Percentiles rank a stretch among this genome's conserved stretches.
phyloP scores from a whole-genome alignment of 331 rosid genomes.

The Erythrophleum ivorense region DNA sequence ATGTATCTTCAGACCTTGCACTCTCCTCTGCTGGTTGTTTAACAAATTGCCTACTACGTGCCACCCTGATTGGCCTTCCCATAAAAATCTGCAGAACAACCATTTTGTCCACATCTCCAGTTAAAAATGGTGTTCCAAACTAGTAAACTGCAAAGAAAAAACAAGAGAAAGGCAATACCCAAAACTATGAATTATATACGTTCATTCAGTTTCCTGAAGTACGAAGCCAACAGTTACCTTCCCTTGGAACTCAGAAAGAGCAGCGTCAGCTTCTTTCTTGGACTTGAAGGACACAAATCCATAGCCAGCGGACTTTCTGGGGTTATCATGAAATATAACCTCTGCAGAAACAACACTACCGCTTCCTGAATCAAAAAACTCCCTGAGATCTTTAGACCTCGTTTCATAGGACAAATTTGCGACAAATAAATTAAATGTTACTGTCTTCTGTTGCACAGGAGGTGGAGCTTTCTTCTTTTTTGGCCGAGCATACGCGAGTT shows the following conservation, averaged over 20 bases:
- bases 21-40: slow-evolving; percentile 49
- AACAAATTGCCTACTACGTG: slow-evolving; percentile 72
- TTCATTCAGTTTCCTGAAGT: slow-evolving; percentile 22
- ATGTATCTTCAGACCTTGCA: slow-evolving; percentile 47
- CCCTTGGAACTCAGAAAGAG: slow-evolving; percentile 71
- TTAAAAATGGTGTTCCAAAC: slow-evolving; percentile 13
- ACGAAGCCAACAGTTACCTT: slow-evolving; percentile 64
- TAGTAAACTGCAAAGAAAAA: not conserved
- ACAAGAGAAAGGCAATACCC: not conserved
- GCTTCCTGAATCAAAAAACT: slow-evolving; percentile 68
- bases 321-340: slow-evolving; percentile 68
- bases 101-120: slow-evolving; percentile 18
- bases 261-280: slow-evolving; percentile 80
- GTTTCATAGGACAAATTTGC: slow-evolving; percentile 79
- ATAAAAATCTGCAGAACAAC: slow-evolving; percentile 61
- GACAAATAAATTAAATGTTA: slow-evolving; percentile 81
- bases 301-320: slow-evolving; percentile 79
- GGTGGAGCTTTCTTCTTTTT: slow-evolving; percentile 61
- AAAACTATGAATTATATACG: slow-evolving; percentile 5
- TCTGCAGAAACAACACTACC: slow-evolving; percentile 66
- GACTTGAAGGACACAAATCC: slow-evolving; percentile 89
- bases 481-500: slow-evolving; percentile 67
- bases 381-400: slow-evolving; percentile 76
- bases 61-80: slow-evolving; percentile 83
- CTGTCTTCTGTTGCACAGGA: slow-evolving; percentile 55